Evolutionary conservation across 176 grass and related monocot genomes (phyloP).

Genomic region (Otatea glauca): DNA sequence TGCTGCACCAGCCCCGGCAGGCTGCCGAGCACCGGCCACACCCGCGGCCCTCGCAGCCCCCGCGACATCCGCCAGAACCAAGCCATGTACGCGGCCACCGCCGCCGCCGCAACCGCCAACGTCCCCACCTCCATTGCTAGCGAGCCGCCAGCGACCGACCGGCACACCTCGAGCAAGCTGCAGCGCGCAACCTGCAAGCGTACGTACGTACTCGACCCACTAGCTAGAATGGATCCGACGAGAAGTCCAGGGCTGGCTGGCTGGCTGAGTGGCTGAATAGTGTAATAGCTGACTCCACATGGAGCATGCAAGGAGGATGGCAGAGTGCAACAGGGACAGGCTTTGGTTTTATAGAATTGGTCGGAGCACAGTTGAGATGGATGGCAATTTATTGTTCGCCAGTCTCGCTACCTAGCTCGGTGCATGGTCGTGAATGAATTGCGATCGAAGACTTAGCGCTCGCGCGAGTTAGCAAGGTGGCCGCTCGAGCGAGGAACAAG

Average conservation of each 20-base stretch:
- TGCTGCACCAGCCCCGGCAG: conserved; percentile 88
- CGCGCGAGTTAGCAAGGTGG: not conserved
- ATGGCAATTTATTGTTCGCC: conserved; percentile 57
- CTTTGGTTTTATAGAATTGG: conserved; percentile 46
- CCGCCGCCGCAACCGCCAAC: conserved; percentile 53
- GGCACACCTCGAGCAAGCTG: not conserved
- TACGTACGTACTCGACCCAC: not conserved
- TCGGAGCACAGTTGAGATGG: conserved; percentile 50
- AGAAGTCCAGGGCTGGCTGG: not conserved
- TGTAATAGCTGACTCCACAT: conserved; percentile 56
- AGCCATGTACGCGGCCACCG: conserved; percentile 59
- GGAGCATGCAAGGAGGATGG: conserved; percentile 50
- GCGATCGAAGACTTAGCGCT: not conserved
- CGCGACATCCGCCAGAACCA: conserved; percentile 89
- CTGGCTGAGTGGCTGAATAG: conserved; percentile 16
- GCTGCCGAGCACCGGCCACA: conserved; percentile 94
- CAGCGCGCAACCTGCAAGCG: not conserved
- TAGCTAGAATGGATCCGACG: conserved; percentile 27
- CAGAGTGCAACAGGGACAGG: conserved; percentile 33
- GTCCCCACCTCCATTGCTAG: conserved; percentile 64
- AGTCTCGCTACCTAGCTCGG: conserved; percentile 22
- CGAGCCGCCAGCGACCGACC: not conserved
- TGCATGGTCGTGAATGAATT: not conserved
- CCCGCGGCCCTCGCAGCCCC: conserved; percentile 69
- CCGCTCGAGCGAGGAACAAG: not conserved